Evolutionary conservation across 257 asterid species (phyloP).

Genomic region (Petunia secreta): DNA sequence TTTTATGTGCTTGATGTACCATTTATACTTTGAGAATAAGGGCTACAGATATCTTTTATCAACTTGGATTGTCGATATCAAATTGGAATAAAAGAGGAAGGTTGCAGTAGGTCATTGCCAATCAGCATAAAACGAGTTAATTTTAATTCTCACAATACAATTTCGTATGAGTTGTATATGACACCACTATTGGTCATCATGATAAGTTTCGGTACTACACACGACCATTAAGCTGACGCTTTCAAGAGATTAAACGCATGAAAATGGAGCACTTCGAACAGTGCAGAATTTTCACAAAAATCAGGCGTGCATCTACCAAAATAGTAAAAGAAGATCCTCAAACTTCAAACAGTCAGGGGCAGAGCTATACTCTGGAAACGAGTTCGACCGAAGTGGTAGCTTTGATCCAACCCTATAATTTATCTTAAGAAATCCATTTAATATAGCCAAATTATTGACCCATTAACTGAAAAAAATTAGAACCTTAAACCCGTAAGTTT

Average conservation of each 20-base stretch:
- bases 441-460: too few relatives aligned
- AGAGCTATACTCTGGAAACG: too few relatives aligned
- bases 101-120: neutral
- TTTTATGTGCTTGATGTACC: neutral
- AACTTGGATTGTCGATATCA: too few relatives aligned
- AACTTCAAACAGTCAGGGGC: too few relatives aligned
- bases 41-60: neutral
- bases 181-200: neutral
- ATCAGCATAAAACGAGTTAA: neutral
- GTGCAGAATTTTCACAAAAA: neutral
- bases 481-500: too few relatives aligned
- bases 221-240: neutral
- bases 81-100: too few relatives aligned
- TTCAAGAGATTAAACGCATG: neutral
- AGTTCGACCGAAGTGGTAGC: too few relatives aligned
- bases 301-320: neutral
- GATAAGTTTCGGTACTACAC: neutral
- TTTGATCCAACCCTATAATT: too few relatives aligned
- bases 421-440: too few relatives aligned
- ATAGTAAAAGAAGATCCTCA: neutral
- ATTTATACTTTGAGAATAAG: neutral
- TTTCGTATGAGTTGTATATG: neutral
- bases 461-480: too few relatives aligned
- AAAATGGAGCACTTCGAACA: slow-evolving; percentile 24
- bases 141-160: neutral